phyloP scores from a whole-genome alignment of 1,139 yeast genomes.

The Ogataea hybrid region DNA sequence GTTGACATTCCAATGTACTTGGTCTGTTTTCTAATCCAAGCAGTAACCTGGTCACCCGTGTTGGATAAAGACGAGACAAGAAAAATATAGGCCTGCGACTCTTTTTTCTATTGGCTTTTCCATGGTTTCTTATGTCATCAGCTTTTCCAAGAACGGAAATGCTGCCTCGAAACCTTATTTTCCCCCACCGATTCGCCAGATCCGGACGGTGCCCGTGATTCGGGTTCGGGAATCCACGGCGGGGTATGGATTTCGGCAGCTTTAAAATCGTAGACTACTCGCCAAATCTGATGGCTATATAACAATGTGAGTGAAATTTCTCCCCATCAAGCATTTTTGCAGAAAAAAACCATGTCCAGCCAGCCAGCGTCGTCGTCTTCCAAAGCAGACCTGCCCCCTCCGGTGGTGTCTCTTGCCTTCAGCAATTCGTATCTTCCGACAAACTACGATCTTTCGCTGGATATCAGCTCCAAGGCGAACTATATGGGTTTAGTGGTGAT shows the following conservation, averaged over 20 bases:
- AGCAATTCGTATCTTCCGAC: constrained; percentile 41
- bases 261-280: constrained; percentile 3
- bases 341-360: neutral
- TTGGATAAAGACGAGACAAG: constrained; percentile 5
- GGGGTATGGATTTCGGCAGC: neutral
- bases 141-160: neutral
- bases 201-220: neutral
- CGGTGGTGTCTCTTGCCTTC: constrained; percentile 24
- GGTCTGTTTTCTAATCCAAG: constrained; percentile 3
- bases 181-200: constrained; percentile 5
- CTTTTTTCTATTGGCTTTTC: neutral
- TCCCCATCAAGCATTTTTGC: neutral
- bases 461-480: constrained; percentile 49
- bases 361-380: neutral
- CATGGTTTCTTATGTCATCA: constrained; percentile 2
- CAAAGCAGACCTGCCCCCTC: constrained; percentile 9
- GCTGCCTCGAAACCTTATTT: neutral
- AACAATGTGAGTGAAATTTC: neutral
- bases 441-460: constrained; percentile 43
- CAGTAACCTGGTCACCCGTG: constrained; percentile 4
- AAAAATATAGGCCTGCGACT: neutral
- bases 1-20: neutral
- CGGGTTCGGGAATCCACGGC: too few species aligned
- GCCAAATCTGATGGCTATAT: neutral
- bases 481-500: constrained; percentile 48